A percentile compares a stretch with the other conserved stretches of the same genome.
Conservation (phyloP, 345 rosid genomes). For the Lepidium africanum region DNA sequence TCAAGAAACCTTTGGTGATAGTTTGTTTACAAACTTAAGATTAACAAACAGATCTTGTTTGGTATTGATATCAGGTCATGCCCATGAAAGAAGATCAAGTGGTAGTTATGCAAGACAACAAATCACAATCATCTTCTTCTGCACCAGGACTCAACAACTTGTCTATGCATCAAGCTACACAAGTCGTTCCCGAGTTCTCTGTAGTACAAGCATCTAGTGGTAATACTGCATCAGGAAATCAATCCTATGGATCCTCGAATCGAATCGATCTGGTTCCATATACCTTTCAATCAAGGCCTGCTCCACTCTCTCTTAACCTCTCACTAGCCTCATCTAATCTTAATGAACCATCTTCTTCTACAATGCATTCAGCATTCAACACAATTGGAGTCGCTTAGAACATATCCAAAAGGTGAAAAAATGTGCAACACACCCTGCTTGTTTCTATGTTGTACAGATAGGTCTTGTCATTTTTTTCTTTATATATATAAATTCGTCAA, state of each 20-base stretch:
- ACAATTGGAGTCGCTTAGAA: conserved; percentile 39
- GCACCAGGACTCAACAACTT: conserved; percentile 28
- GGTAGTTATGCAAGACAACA: conserved; percentile 28
- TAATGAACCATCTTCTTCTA: conserved; percentile 40
- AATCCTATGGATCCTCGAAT: conserved; percentile 15
- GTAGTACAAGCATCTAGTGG: conserved; percentile 26
- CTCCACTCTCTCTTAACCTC: conserved; percentile 53
- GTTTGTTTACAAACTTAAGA: background rate
- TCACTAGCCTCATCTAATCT: conserved; percentile 41
- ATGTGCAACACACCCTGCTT: conserved; percentile 14
- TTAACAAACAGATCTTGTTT: conserved; percentile 14
- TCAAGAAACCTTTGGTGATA: background rate
- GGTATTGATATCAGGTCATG: conserved; percentile 38
- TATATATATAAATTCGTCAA: background rate
- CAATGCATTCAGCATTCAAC: conserved; percentile 37
- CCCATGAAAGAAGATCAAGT: conserved; percentile 45
- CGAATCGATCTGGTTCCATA: conserved; percentile 16
- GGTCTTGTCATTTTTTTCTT: background rate
- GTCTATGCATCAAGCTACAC: conserved; percentile 29
- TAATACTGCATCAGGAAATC: conserved; percentile 19
- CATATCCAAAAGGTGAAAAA: background rate
- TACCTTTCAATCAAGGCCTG: conserved; percentile 26
- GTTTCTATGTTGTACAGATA: conserved; percentile 29
- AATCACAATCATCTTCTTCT: conserved; percentile 26
- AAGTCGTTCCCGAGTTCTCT: conserved; percentile 24